phyloP scores from a whole-genome alignment of 2,329 filamentous ascomycete genomes.

The Penicillium sp. region DNA sequence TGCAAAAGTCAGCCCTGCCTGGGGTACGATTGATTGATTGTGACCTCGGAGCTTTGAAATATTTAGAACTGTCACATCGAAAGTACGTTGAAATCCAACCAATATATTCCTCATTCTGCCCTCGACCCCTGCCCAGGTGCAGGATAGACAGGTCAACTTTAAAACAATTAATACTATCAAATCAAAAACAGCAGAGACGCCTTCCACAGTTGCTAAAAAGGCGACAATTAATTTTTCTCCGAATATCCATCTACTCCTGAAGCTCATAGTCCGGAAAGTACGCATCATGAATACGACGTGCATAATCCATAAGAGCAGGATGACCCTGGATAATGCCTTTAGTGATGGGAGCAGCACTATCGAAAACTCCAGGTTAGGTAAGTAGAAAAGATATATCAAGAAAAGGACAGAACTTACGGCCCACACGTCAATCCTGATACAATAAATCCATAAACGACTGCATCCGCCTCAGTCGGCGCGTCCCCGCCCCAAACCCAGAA shows the following conservation, averaged over 20 bases:
- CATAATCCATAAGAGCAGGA: constrained; percentile 57
- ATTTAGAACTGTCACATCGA: no score
- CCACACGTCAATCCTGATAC: constrained; percentile 52
- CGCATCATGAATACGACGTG: constrained; percentile 52
- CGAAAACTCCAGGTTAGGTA: constrained; percentile 3
- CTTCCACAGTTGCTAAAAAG: no score
- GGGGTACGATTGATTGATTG: no score
- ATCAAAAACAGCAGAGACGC: no score
- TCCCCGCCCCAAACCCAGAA: constrained; percentile 61
- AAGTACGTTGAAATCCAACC: no score
- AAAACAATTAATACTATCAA: no score
- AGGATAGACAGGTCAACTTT: no score
- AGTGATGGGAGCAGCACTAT: constrained; percentile 49
- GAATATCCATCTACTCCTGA: constrained; percentile 25
- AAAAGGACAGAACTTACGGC: constrained; percentile 47
- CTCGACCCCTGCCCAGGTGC: no score
- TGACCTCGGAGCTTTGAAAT: no score
- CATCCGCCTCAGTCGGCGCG: constrained; percentile 58
- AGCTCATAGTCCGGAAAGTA: constrained; percentile 61
- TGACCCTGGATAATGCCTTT: constrained; percentile 47
- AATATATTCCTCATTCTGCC: no score
- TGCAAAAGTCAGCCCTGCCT: neutral
- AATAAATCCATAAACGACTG: constrained; percentile 59
- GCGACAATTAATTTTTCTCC: no score
- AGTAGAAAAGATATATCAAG: neutral